Evolutionary conservation across 75 land plant genomes (phyloP).

Genomic region (Cupressus sempervirens): DNA sequence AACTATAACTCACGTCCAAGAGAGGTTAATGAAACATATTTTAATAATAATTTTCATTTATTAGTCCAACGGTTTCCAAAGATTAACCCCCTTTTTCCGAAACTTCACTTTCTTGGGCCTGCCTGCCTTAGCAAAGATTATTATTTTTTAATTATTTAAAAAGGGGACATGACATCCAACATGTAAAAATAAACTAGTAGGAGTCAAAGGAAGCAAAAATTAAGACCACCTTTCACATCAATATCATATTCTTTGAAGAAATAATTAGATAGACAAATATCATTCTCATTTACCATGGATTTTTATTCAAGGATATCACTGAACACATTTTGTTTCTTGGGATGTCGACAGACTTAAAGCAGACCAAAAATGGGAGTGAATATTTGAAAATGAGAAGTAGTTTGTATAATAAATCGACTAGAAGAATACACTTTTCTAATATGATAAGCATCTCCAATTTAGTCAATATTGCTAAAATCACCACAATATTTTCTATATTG

Average conservation of each 20-base stretch:
- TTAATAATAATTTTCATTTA: no score
- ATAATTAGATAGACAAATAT: background rate
- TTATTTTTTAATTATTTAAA: no score
- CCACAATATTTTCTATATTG: conserved; percentile 46
- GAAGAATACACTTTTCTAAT: background rate
- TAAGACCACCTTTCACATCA: background rate
- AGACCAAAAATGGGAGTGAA: background rate
- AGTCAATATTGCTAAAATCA: background rate
- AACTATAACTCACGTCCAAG: no score
- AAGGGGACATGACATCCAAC: no score
- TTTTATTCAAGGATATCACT: background rate
- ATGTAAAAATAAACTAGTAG: background rate
- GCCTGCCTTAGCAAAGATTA: no score
- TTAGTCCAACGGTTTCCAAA: no score
- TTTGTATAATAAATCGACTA: background rate
- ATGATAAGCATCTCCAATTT: background rate
- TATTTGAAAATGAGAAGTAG: background rate
- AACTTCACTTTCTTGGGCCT: no score
- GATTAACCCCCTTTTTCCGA: no score
- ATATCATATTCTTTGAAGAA: background rate
- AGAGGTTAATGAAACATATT: no score
- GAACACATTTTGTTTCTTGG: background rate
- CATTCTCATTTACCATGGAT: background rate
- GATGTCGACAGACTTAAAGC: background rate
- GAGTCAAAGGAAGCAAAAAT: background rate